A percentile compares a stretch with the other conserved stretches of the same genome.
Evolutionary conservation across 2,329 filamentous ascomycete genomes (phyloP).

Genomic region (Eurotiales sp.): DNA sequence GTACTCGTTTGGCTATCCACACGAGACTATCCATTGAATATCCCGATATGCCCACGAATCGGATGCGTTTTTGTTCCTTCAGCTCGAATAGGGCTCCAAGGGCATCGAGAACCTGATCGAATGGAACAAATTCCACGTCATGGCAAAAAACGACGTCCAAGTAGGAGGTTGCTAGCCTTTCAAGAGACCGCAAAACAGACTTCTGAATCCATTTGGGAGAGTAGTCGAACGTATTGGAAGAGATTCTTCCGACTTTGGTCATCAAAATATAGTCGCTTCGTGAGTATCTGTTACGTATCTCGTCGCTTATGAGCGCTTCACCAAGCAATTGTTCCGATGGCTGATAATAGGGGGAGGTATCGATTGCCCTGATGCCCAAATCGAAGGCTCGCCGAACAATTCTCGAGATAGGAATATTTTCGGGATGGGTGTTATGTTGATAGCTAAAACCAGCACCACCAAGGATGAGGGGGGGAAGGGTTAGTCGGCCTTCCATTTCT

Average conservation of each 20-base stretch:
- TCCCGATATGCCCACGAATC: not conserved
- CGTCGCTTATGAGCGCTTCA: slow-evolving; percentile 25
- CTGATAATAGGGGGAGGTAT: slow-evolving; percentile 88
- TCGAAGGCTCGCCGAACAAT: no score
- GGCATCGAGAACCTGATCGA: slow-evolving; percentile 48
- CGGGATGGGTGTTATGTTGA: no score
- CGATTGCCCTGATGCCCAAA: slow-evolving; percentile 43
- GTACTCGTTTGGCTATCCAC: slow-evolving; percentile 23
- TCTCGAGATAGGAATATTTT: no score
- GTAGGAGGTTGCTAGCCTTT: slow-evolving; percentile 53
- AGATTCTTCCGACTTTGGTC: slow-evolving; percentile 57
- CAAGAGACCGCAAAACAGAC: slow-evolving; percentile 51
- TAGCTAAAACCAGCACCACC: no score
- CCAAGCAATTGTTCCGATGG: slow-evolving; percentile 77
- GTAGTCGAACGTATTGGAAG: slow-evolving; percentile 53
- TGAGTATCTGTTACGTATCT: slow-evolving; percentile 39
- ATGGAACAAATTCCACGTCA: slow-evolving; percentile 60
- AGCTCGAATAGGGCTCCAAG: slow-evolving; percentile 26
- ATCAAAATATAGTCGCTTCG: slow-evolving; percentile 54
- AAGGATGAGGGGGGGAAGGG: no score
- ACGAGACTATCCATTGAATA: not conserved
- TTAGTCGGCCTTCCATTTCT: no score
- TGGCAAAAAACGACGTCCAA: slow-evolving; percentile 64
- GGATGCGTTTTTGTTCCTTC: slow-evolving; percentile 20
- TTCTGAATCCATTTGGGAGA: slow-evolving; percentile 52